Percentiles rank a stretch among this genome's conserved stretches.
These are phyloP conservation scores for Tulasnella sp. DNA, from an alignment of 768 basidiomycete species.

Conservation along the genomic window DNA sequence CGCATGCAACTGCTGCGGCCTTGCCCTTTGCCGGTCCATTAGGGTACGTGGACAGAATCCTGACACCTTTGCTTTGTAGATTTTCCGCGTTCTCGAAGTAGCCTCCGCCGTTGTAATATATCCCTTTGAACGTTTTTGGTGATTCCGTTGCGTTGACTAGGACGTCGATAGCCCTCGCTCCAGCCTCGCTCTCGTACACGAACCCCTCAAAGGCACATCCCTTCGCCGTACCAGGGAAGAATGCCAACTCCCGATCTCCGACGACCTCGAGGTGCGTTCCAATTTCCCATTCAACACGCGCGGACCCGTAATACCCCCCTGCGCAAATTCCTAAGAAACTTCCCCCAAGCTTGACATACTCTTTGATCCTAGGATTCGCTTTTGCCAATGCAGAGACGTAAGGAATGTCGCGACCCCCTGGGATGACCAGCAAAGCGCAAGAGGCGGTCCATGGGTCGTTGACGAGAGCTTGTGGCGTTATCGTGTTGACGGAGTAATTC, in stretches of 20 bases:
- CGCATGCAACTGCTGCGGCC: slow-evolving; percentile 29
- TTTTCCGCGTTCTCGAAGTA: slow-evolving; percentile 25
- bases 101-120: slow-evolving; percentile 38
- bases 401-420: slow-evolving; percentile 41
- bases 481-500: slow-evolving; percentile 65
- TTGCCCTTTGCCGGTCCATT: slow-evolving; percentile 17
- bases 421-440: slow-evolving; percentile 71
- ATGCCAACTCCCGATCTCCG: slow-evolving; percentile 31
- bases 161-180: slow-evolving; percentile 28
- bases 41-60: slow-evolving; percentile 30
- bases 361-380: slow-evolving; percentile 37
- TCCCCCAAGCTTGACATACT: slow-evolving; percentile 59
- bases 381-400: slow-evolving; percentile 28
- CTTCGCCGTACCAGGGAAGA: slow-evolving; percentile 31
- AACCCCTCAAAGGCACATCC: slow-evolving; percentile 35
- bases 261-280: slow-evolving; percentile 29
- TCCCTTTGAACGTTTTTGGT: slow-evolving; percentile 18
- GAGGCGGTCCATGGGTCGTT: slow-evolving; percentile 64
- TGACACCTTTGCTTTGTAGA: slow-evolving; percentile 13
- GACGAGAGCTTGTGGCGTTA: slow-evolving; percentile 44
- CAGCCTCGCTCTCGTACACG: slow-evolving; percentile 32
- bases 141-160: slow-evolving; percentile 18
- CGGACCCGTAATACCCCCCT: slow-evolving; percentile 41
- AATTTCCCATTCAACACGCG: slow-evolving; percentile 30
- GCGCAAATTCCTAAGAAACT: slow-evolving; percentile 56